Percentiles rank a stretch among this genome's conserved stretches.
phyloP scores from a whole-genome alignment of 257 asterid species.

The Leptodermis oblonga region DNA sequence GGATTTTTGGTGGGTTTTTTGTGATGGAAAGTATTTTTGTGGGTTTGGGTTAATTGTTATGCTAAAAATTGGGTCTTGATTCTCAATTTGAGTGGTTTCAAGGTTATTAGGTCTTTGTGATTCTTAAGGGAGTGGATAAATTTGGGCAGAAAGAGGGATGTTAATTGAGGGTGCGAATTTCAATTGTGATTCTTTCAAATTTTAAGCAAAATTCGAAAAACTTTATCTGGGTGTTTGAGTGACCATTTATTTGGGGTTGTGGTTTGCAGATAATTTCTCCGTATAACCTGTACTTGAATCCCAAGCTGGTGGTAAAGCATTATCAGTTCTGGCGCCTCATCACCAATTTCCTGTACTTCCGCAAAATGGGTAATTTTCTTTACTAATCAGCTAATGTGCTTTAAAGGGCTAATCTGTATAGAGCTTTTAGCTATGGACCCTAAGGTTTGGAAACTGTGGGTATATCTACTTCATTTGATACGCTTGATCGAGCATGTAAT shows the following conservation, averaged over 20 bases:
- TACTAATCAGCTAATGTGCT: background rate
- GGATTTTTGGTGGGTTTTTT: background rate
- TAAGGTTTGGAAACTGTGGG: background rate
- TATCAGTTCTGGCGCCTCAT: constrained; percentile 91
- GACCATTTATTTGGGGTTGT: constrained; percentile 15
- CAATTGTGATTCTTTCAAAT: background rate
- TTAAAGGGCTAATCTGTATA: background rate
- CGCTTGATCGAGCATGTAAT: background rate
- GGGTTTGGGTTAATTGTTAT: background rate
- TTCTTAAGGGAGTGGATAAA: background rate
- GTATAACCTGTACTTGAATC: constrained; percentile 83
- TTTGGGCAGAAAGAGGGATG: background rate
- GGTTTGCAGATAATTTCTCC: constrained; percentile 93
- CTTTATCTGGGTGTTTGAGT: background rate
- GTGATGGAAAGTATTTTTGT: no score
- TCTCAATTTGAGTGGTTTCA: background rate
- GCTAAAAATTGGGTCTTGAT: background rate
- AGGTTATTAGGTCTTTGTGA: background rate
- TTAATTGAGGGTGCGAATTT: background rate
- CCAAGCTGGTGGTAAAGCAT: constrained; percentile 80
- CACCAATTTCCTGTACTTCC: constrained; percentile 88
- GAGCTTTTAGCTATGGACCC: background rate
- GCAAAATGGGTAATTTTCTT: constrained; percentile 82
- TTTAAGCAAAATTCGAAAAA: no score
- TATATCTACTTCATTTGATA: background rate